Percentiles rank a stretch among this genome's conserved stretches.
Evolutionary conservation across 1,284 basidiomycete genomes (phyloP).

Genomic region (Wallemia ichthyophaga): DNA sequence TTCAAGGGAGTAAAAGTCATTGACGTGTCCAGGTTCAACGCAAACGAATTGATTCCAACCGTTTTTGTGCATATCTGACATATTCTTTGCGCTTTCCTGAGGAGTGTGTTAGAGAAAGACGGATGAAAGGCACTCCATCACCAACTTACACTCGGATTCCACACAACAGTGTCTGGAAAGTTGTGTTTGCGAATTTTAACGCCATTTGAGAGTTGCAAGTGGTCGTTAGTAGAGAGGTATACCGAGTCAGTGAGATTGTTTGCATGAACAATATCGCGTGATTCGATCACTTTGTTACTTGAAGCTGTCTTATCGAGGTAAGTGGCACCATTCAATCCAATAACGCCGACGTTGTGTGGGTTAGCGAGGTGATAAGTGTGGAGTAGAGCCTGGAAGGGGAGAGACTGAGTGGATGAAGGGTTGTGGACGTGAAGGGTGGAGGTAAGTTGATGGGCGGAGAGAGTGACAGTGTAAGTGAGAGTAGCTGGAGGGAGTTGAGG

Average conservation of each 20-base stretch:
- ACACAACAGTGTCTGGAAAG: conserved; percentile 47
- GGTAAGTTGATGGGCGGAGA: conserved; percentile 37
- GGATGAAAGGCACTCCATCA: neutral
- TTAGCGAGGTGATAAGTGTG: conserved; percentile 50
- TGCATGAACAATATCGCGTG: conserved; percentile 29
- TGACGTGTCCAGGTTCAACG: conserved; percentile 53
- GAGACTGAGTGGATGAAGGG: conserved; percentile 20
- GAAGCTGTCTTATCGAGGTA: conserved; percentile 40
- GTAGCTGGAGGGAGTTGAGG: conserved; percentile 29
- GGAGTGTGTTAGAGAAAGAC: neutral
- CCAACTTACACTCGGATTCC: conserved; percentile 35
- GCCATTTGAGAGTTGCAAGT: conserved; percentile 15
- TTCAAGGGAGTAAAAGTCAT: conserved; percentile 2
- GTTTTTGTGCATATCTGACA: conserved; percentile 52
- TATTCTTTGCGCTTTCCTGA: conserved; percentile 30
- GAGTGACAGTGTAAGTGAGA: conserved; percentile 44
- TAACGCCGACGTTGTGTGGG: conserved; percentile 21
- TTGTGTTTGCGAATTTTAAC: conserved; percentile 28
- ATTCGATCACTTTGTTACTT: conserved; percentile 9
- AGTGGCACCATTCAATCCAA: conserved; percentile 26
- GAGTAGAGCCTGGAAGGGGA: conserved; percentile 60
- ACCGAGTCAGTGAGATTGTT: conserved; percentile 31
- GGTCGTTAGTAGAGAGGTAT: conserved; percentile 30
- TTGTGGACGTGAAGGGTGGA: conserved; percentile 54
- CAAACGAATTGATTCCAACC: conserved; percentile 64